Evolutionary conservation across 1,284 basidiomycete genomes (phyloP).

Genomic region (Leccinum fallax): DNA sequence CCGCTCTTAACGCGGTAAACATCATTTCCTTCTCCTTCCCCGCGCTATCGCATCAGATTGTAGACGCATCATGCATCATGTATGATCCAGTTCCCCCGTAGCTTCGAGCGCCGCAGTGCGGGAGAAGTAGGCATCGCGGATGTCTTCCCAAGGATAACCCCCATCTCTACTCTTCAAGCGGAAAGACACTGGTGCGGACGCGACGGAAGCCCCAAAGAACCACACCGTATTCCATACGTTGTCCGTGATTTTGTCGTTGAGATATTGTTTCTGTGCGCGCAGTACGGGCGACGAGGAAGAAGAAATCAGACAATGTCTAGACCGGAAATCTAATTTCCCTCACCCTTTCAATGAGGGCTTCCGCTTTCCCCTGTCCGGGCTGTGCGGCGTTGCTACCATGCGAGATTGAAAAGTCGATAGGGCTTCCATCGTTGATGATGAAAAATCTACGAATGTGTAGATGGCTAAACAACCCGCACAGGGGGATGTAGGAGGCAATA

Average conservation of each 20-base stretch:
- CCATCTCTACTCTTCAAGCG: not conserved
- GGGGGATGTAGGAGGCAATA: not conserved
- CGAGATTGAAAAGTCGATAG: not conserved
- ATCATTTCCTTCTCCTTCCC: not conserved
- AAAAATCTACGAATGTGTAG: not conserved
- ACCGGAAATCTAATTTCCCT: not conserved
- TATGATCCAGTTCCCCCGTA: not conserved
- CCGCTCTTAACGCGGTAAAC: not conserved
- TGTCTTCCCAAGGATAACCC: not conserved
- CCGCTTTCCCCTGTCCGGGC: not conserved
- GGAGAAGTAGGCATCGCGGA: not conserved
- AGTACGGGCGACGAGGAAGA: not conserved
- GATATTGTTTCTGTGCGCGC: not conserved
- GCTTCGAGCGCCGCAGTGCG: no score
- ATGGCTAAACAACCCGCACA: not conserved
- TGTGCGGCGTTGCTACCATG: not conserved
- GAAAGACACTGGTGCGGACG: not conserved
- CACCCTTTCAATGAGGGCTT: not conserved
- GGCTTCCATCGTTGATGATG: not conserved
- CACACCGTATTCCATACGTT: not conserved
- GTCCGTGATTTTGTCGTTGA: not conserved
- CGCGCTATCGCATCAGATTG: not conserved
- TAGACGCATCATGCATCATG: not conserved
- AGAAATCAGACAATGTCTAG: not conserved
- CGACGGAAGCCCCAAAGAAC: not conserved